Base-by-base conservation (phyloP, 176 grass and related monocot species). In the Dendrocalamus sinicus region DNA sequence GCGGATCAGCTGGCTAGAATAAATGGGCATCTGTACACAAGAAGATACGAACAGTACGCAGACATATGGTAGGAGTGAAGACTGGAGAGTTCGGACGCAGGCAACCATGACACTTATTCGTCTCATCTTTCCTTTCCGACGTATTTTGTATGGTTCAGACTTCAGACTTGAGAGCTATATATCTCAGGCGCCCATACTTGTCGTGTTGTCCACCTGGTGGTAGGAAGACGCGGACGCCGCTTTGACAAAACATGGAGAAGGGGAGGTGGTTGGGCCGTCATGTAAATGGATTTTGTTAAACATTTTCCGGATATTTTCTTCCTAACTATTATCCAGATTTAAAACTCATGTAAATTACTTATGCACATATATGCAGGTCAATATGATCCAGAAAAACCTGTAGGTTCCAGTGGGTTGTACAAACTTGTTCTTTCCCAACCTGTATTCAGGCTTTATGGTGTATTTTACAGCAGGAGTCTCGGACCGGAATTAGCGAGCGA, bases 181-280 rank as follows among this genome's bases (percentile, higher is more conserved):
- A 30, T 63, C 83, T 58, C 58, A 9, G n/a, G n/a, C n/a, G 79
- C 66, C 78, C 84, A 77, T 4, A 6, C 22, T 28, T 82, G 79
- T 73, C 79, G 7, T 78, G 9, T 50, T 67, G 47, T 67, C 57
- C 58, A n/a, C 73, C 67, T 39, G 9, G 9, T 40, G 41, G 14
- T 47, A 12, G 32, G 22, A 48, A 67, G 79, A 87, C 15, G 57
- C 57, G 73, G 72, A 78, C 73, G 69, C 55, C 79, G 58, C 65
- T 40, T 46, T 20, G 84, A 43, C 44, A 67, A 58, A 74, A 41
- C 43, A 43, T 16, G 59, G 59, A 48, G 20, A 26, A 73, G 37
- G 81, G 26, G 81, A 24, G 79, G 79, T 82, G 75, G 39, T 84
- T 84, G 81, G 40, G 11, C 39, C 68, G 48, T n/a, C n/a, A n/a